A percentile compares a stretch with the other conserved stretches of the same genome.
phyloP scores from a whole-genome alignment of 306 rosid species.

The Cucumis sativus region Cucumber_9930_V3 NC_026657.2:33004501-33005000 shows the following conservation, averaged over 20 bases:
- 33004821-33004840: slow-evolving; percentile 91
- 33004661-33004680: slow-evolving; percentile 97
- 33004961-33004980: slow-evolving; percentile 99
- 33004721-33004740: slow-evolving; percentile 85
- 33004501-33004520: not conserved
- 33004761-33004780: slow-evolving; percentile 78
- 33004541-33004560: not conserved
- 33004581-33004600: slow-evolving; percentile 70
- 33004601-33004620: slow-evolving; percentile 96
- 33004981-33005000: slow-evolving; percentile 97
- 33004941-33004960: slow-evolving; percentile 95
- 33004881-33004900: slow-evolving; percentile 80
- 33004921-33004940: slow-evolving; percentile 98
- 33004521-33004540: not conserved
- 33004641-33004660: slow-evolving; percentile 66
- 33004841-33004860: slow-evolving; percentile 99
- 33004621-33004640: slow-evolving; percentile 99
- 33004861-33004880: slow-evolving; percentile 91
- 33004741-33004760: slow-evolving; percentile 93
- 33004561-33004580: slow-evolving; percentile 43
- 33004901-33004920: slow-evolving; percentile 80
- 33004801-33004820: slow-evolving; percentile 97
- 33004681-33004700: slow-evolving; percentile 92
- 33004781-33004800: slow-evolving; percentile 81
- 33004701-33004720: slow-evolving; percentile 79